These are phyloP conservation scores for Tilletia horrida DNA, from an alignment of 1,284 basidiomycete genomes.

Conservation along the genomic window DNA sequence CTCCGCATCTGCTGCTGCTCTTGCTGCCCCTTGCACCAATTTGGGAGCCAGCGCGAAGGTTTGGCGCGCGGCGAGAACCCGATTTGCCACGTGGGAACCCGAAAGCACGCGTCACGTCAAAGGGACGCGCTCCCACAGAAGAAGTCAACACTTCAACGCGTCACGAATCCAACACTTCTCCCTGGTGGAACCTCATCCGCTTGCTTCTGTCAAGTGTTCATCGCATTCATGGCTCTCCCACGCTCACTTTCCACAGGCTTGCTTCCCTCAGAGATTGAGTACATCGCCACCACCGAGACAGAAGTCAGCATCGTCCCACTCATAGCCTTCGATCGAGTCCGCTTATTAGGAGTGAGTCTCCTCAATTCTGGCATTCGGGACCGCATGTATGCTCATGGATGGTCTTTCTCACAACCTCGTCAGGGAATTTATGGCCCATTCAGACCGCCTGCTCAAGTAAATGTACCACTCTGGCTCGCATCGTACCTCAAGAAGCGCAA, in stretches of 20 bases:
- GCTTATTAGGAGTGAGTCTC: slow-evolving; percentile 33
- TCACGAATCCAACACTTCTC: too few species aligned
- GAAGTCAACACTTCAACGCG: too few species aligned
- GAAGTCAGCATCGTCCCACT: slow-evolving; percentile 44
- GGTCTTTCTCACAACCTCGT: neutral
- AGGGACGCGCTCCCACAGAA: too few species aligned
- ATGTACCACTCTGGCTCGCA: slow-evolving; percentile 91
- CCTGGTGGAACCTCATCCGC: too few species aligned
- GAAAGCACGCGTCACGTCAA: too few species aligned
- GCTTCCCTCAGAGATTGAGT: slow-evolving; percentile 28
- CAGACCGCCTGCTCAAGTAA: slow-evolving; percentile 74
- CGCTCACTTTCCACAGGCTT: slow-evolving; percentile 20
- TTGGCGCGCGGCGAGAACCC: too few species aligned
- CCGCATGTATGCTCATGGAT: neutral
- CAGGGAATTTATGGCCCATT: slow-evolving; percentile 74
- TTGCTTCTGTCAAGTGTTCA: too few species aligned
- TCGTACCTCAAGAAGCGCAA: slow-evolving; percentile 86
- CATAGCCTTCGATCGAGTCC: slow-evolving; percentile 44
- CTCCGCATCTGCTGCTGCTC: too few species aligned
- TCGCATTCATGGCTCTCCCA: slow-evolving; percentile 25
- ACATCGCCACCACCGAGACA: slow-evolving; percentile 35
- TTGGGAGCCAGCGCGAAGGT: too few species aligned
- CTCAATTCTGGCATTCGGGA: neutral
- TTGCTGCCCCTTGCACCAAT: too few species aligned
- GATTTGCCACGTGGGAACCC: too few species aligned